phyloP scores from a whole-genome alignment of 2,329 filamentous ascomycete genomes.

The Penicillium sp. region DNA sequence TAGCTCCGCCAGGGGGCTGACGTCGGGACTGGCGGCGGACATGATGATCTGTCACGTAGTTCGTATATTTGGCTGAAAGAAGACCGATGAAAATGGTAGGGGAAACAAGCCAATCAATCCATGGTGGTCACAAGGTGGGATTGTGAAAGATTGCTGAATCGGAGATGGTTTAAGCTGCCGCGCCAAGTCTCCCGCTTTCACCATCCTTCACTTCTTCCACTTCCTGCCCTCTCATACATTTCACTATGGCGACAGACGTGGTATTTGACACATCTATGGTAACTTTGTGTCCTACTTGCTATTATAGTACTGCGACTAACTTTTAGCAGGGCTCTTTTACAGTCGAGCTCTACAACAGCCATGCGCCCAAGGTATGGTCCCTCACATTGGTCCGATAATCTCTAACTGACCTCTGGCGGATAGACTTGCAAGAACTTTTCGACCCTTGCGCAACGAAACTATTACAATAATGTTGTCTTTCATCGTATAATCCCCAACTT shows the following conservation, averaged over 20 bases:
- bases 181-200: conserved; percentile 13
- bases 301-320: conserved; percentile 19
- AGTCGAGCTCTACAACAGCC: conserved; percentile 81
- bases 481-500: conserved; percentile 94
- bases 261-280: conserved; percentile 82
- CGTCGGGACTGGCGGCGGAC: conserved; percentile 26
- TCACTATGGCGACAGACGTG: conserved; percentile 67
- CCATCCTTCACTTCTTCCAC: conserved; percentile 5
- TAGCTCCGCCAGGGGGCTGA: conserved; percentile 36
- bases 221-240: not conserved
- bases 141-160: conserved; percentile 1
- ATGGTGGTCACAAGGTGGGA: not conserved
- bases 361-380: conserved; percentile 63
- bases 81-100: not conserved
- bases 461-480: conserved; percentile 82
- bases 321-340: conserved; percentile 65
- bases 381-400: not conserved
- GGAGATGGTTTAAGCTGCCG: conserved; percentile 10
- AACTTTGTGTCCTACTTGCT: conserved; percentile 13
- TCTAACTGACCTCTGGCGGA: conserved; percentile 14
- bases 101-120: not conserved
- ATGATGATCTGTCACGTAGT: not conserved
- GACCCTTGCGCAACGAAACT: conserved; percentile 71
- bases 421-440: conserved; percentile 81
- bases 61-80: no score